These are phyloP conservation scores for Paramecium pentaurelia DNA, from an alignment of 73 alveolate species.

Conservation along the genomic window DNA sequence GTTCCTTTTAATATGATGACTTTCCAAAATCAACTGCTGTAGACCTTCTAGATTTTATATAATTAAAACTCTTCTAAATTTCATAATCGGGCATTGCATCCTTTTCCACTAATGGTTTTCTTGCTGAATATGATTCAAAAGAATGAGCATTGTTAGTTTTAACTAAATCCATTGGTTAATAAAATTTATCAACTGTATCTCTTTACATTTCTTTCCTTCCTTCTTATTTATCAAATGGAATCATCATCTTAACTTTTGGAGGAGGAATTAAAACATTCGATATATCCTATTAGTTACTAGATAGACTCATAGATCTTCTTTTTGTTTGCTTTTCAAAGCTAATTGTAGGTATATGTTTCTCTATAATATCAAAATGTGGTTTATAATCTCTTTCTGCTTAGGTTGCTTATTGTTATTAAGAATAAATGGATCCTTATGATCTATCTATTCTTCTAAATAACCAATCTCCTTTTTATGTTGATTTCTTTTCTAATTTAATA, in stretches of 20 bases:
- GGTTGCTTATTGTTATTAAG: not conserved
- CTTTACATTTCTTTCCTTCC: constrained; percentile 9
- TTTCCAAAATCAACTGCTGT: constrained; percentile 6
- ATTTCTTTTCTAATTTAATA: not conserved
- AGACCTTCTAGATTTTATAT: not conserved
- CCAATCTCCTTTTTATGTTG: constrained; percentile 16
- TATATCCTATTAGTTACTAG: not conserved
- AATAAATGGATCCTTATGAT: not conserved
- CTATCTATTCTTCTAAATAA: constrained; percentile 9
- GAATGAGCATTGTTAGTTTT: not conserved
- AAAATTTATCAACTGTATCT: not conserved
- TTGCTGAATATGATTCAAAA: constrained; percentile 38
- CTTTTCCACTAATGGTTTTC: constrained; percentile 23
- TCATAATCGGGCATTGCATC: constrained; percentile 41
- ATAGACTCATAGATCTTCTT: constrained; percentile 20
- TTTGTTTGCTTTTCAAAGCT: constrained; percentile 2
- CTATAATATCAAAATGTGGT: constrained; percentile 12
- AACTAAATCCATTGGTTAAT: not conserved
- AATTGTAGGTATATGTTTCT: constrained; percentile 17
- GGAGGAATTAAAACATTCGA: not conserved
- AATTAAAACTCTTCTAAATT: not conserved
- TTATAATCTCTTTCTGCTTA: constrained; percentile 18
- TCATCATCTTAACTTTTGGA: not conserved
- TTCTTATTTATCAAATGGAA: constrained; percentile 19
- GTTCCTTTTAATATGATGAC: not conserved